Percentiles rank a stretch among this genome's conserved stretches.
These are phyloP conservation scores for Botrytis aclada DNA, from an alignment of 2,329 filamentous ascomycete species.

Conservation along the genomic window DNA sequence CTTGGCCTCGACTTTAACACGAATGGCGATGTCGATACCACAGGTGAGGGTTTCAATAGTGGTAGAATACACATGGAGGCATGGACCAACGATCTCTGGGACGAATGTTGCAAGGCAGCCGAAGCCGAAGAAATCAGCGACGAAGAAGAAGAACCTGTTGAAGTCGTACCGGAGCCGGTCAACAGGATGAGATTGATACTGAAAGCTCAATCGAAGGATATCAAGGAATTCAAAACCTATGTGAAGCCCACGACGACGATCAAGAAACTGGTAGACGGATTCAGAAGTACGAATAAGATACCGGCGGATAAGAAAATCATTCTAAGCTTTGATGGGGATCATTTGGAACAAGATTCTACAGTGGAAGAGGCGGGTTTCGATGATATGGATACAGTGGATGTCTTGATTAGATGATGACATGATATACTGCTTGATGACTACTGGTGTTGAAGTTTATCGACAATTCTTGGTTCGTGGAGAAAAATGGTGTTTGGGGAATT, in stretches of 20 bases:
- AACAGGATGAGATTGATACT: constrained; percentile 50
- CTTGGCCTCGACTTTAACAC: constrained; percentile 57
- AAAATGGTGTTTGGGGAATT: neutral
- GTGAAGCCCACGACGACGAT: constrained; percentile 56
- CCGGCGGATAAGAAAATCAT: constrained; percentile 51
- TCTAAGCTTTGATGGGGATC: constrained; percentile 74
- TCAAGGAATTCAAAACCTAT: constrained; percentile 50
- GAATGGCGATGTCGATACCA: constrained; percentile 32
- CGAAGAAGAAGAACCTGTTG: constrained; percentile 28
- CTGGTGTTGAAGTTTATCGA: neutral
- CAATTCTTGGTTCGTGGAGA: neutral
- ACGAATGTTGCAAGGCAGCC: constrained; percentile 33
- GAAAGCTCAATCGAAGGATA: constrained; percentile 46
- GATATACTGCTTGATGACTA: neutral
- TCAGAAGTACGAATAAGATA: constrained; percentile 54
- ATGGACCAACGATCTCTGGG: constrained; percentile 65
- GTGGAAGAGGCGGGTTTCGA: constrained; percentile 68
- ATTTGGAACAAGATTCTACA: constrained; percentile 56
- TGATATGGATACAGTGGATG: constrained; percentile 73
- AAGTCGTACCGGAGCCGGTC: constrained; percentile 12
- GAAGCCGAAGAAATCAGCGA: constrained; percentile 26
- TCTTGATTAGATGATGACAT: constrained; percentile 41
- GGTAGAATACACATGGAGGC: constrained; percentile 71
- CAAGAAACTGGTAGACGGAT: constrained; percentile 59
- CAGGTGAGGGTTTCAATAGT: constrained; percentile 45